Percentiles rank a stretch among this genome's conserved stretches.
Evolutionary conservation across 2,329 filamentous ascomycete genomes (phyloP).

Genomic region (Cladosporium sp.): DNA sequence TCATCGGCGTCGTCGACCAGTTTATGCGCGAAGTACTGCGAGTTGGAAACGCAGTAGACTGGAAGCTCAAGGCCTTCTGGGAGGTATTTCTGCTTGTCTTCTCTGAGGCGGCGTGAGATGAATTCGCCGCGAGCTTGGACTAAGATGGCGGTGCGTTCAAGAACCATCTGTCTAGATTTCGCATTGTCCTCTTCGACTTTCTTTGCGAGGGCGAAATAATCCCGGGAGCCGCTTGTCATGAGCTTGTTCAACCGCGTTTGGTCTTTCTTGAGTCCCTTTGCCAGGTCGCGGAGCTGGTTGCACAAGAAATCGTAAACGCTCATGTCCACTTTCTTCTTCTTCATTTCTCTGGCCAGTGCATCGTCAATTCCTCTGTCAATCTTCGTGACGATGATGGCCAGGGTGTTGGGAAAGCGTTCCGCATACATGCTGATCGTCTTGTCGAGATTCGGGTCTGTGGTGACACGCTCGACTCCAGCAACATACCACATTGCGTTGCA

Average conservation of each 20-base stretch:
- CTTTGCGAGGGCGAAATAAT: too few species aligned
- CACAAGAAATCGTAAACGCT: neutral
- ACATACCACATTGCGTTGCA: conserved; percentile 17
- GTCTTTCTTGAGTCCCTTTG: neutral
- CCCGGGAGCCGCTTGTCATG: neutral
- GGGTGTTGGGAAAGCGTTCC: neutral
- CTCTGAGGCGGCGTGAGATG: neutral
- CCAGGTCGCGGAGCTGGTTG: neutral
- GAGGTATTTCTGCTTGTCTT: neutral
- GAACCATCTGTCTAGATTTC: neutral
- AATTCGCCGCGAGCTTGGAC: neutral
- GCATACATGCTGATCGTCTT: neutral
- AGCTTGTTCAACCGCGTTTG: neutral
- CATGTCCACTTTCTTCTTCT: neutral
- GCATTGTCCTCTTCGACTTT: neutral
- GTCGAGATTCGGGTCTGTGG: conserved; percentile 8
- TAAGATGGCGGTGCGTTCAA: neutral
- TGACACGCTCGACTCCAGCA: conserved; percentile 6
- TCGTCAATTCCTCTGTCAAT: neutral
- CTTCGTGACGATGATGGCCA: conserved; percentile 3
- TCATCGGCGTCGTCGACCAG: neutral
- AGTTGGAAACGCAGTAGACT: neutral
- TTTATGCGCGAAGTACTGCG: neutral
- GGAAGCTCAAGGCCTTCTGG: neutral
- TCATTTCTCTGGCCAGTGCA: neutral